A percentile compares a stretch with the other conserved stretches of the same genome.
Evolutionary conservation across 106 monocot species (phyloP).

Genomic region (Dactylorhiza incarnata): DNA sequence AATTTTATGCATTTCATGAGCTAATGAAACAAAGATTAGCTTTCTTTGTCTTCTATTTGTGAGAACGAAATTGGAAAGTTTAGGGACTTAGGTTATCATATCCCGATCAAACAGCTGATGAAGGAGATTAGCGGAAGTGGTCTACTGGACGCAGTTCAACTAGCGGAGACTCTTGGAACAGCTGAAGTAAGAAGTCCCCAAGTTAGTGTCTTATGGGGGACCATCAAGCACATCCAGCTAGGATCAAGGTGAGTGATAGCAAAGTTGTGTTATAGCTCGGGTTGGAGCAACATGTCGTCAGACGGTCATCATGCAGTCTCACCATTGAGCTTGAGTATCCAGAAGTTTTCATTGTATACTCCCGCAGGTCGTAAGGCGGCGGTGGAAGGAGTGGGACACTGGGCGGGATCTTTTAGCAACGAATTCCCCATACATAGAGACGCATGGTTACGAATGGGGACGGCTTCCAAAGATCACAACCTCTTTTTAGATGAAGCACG

Average conservation of each 20-base stretch:
- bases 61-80: too few relatives aligned
- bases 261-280: constrained; percentile 13
- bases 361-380: background rate
- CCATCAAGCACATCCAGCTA: constrained; percentile 15
- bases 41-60: too few relatives aligned
- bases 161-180: constrained; percentile 8
- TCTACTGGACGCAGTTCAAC: background rate
- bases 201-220: constrained; percentile 15
- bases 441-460: too few relatives aligned
- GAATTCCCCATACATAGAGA: too few relatives aligned
- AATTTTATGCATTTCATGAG: too few relatives aligned
- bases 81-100: constrained; percentile 1
- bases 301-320: background rate
- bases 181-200: constrained; percentile 12
- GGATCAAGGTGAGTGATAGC: constrained; percentile 18
- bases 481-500: too few relatives aligned
- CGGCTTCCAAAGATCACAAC: too few relatives aligned
- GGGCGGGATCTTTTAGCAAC: too few relatives aligned
- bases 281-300: constrained; percentile 5
- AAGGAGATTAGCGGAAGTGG: background rate
- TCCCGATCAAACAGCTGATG: too few relatives aligned
- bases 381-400: background rate
- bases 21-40: too few relatives aligned
- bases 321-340: background rate
- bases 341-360: background rate